Evolutionary conservation across 1,284 basidiomycete genomes (phyloP), one percentile per base, ranked within the genome.

Genomic region (Boletellus dicymbophilus): DNA sequence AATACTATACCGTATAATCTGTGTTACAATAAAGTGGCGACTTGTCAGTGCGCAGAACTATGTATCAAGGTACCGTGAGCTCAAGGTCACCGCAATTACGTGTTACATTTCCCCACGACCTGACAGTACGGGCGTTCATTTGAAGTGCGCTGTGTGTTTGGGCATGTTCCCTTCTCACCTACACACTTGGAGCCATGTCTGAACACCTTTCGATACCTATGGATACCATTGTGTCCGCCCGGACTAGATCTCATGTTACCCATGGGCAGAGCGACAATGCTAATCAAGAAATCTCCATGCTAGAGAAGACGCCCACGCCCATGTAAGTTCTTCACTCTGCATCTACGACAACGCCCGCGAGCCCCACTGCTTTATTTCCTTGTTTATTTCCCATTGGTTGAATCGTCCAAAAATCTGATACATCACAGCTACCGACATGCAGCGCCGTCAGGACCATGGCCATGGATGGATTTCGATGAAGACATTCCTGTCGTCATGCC

Each of bases 401-500:
- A 11, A 34, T 25, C 22, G 42, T 34, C 44, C 11, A 41, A 41
- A 25, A 27, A 5, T 37, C 12, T 37, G n/a, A n/a, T n/a, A n/a
- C 18, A 49, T 31, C 18, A 45, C 41, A 66, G 65, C 21, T 66
- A 70, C 30, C 67, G 67, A 6, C 65, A 66, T 13, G 66, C 65
- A 21, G 52, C 66, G 23, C 65, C 65, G 2, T 66, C 65, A 0
- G 65, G 67, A 21, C 65, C 65, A 33, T 66, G 65, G 65, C 65
- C 65, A 31, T 66, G 65, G 65, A 66, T 66, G 66, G 67, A 70
- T 48, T 66, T 66, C 28, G 67, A 70, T n/a, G 63, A 60, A 18
- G 65, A 66, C 21, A 23, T 67, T 27, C 58, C 53, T 2, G 7
- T 15, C 1, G 51, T 62, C 15, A 6, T 16, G 2, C 20, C 41